A percentile compares a stretch with the other conserved stretches of the same genome.
These are phyloP conservation scores for Saprolegnia diclina DNA, from an alignment of 352 stramenopile species.

Conservation along the genomic window DNA sequence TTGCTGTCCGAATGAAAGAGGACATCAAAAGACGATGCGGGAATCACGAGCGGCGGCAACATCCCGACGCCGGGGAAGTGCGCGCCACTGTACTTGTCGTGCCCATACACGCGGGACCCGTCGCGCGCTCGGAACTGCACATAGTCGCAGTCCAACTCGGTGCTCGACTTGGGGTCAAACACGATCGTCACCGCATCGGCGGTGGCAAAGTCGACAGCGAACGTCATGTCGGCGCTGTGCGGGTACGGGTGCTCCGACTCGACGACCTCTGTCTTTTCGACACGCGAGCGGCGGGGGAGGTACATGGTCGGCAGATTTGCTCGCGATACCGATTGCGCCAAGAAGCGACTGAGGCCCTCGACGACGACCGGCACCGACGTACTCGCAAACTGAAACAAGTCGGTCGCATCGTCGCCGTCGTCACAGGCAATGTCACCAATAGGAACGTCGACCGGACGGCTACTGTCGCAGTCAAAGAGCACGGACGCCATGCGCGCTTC, in stretches of 20 bases:
- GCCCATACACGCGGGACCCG: constrained; percentile 32
- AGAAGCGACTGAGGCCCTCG: constrained; percentile 26
- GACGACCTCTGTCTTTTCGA: constrained; percentile 67
- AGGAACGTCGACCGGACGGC: constrained; percentile 51
- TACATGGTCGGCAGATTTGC: constrained; percentile 38
- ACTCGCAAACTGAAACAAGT: constrained; percentile 30
- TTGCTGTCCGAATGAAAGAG: constrained; percentile 60
- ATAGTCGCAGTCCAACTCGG: constrained; percentile 68
- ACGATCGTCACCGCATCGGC: constrained; percentile 66
- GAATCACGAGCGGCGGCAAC: constrained; percentile 57
- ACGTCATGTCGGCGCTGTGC: constrained; percentile 51
- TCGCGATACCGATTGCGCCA: constrained; percentile 43
- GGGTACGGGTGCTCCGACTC: constrained; percentile 74
- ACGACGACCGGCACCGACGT: not conserved
- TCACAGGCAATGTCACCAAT: constrained; percentile 45
- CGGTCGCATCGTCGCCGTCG: constrained; percentile 33
- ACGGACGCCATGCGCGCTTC: constrained; percentile 42
- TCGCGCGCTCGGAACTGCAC: constrained; percentile 49
- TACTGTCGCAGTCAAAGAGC: constrained; percentile 62
- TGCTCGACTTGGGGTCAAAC: constrained; percentile 75
- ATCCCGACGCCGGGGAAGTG: constrained; percentile 61
- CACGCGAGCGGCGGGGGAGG: constrained; percentile 35
- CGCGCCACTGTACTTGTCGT: constrained; percentile 67
- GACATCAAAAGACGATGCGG: constrained; percentile 53
- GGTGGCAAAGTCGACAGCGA: constrained; percentile 56